Evolutionary conservation across 2,329 filamentous ascomycete genomes (phyloP), one percentile per base, ranked within the genome.

Genomic region (Ambrosiella cleistominuta): DNA sequence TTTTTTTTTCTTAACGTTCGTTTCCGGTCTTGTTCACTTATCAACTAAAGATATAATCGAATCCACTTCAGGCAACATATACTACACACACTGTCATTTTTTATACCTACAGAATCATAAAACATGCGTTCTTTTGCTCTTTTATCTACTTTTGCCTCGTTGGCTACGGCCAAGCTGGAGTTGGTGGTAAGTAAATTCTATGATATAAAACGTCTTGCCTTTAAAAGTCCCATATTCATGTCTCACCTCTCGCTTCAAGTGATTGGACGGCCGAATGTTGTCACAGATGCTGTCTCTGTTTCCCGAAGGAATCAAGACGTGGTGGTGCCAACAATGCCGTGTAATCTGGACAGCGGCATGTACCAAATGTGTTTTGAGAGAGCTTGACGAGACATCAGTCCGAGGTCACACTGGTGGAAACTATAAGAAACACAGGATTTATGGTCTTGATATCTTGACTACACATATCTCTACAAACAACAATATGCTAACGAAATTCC

Each of bases 111-210:
- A 27, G 17, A 2, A 11, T 50, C 9, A 11, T 54, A 40, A 27
- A 54, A 36, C 7, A 57, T 60, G 58, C 58, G 39, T 27, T 19
- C 39, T 36, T 55, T 44, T 15, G n/a, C 36, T 42, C 17, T 50
- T 42, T 19, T 39, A 15, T 39, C 19, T n/a, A 50, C 56, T 51
- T 60, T 60, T 56, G 52, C 56, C 13, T 55, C 39, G 17, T 47
- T 60, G 36, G 56, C 55, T 39, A 11, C 56, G 13, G 59, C 59
- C 17, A 58, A 54, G 39, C 52, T 58, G 6, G 39, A 58, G 4
- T 49, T 51, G 8, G 50, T 57, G 39, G 58, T 60, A 49, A 54
- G 58, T 59, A 38, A 7, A 15, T 7, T 55, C 39, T 27, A 27
- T 19, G n/a, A 36, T 51, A 15, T 42, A 42, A 19, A n/a, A 9